Evolutionary conservation across 1,284 basidiomycete genomes (phyloP), one percentile per base, ranked within the genome.

Genomic region (Trichosporon inkin): DNA sequence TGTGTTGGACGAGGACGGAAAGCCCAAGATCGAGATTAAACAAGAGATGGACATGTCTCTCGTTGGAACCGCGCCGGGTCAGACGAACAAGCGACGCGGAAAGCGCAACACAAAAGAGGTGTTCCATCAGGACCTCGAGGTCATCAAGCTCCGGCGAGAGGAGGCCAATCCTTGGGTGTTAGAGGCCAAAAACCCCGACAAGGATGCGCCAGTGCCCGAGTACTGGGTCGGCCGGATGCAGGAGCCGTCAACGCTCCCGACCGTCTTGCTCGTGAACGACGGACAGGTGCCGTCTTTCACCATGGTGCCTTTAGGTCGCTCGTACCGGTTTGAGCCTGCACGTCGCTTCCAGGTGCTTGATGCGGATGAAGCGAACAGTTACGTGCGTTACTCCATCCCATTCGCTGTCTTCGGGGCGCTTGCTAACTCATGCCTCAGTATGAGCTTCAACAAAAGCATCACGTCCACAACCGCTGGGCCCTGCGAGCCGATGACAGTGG

Each of bases 131-230:
- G 75, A 77, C 56, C 60, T 71, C 17, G 72, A 75, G 37, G 67
- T 72, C 16, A 73, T 76, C 63, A 62, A 70, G 47, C 60, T 75
- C 7, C 63, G 70, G 14, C 61, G 75, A 35, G 75, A 77, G 53
- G 75, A 77, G 63, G 70, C 70, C 3, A 56, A 65, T n/a, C 75
- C 75, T 5, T 77, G 75, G 75, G 63, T 77, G 2, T 56, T 77
- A 28, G 74, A 76, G 58, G 63, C 64, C 24, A 68, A 67, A 36
- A 67, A 69, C 39, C 67, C 69, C 17, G 62, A 61, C n/a, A 61
- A 62, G 16, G 58, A 65, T 2, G 47, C 51, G 8, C 49, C 54
- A 0, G n/a, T 66, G 37, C 71, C 73, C 1, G 73, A 75, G 60
- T 64, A 68, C 59, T 77, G 75, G 75, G 71, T 75, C 1, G 75